These are phyloP conservation scores for Leptographium flavum DNA, from an alignment of 2,329 filamentous ascomycete species.

Conservation along the genomic window DNA sequence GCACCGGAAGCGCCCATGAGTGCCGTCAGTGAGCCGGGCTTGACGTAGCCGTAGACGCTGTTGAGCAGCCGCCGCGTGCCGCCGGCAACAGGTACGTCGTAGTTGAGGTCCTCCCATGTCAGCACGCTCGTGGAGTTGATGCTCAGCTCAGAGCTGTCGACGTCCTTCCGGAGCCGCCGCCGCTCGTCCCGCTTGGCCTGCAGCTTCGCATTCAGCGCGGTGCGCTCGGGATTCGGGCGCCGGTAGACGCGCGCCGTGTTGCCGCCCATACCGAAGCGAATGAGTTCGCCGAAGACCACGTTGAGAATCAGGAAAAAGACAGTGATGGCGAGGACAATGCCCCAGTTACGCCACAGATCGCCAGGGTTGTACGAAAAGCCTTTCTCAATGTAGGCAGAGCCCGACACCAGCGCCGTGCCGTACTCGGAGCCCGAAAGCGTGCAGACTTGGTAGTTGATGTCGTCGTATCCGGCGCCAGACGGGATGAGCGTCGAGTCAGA, in stretches of 20 bases:
- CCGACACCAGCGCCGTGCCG: constrained; percentile 49
- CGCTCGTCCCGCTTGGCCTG: constrained; percentile 42
- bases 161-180: constrained; percentile 29
- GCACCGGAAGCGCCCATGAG: constrained; percentile 77
- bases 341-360: constrained; percentile 72
- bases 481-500: constrained; percentile 55
- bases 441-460: constrained; percentile 67
- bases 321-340: constrained; percentile 65
- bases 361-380: constrained; percentile 52
- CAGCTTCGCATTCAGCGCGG: constrained; percentile 50
- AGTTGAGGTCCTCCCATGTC: constrained; percentile 78
- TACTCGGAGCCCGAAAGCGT: constrained; percentile 58
- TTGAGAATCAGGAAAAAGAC: constrained; percentile 63
- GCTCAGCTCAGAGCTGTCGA: constrained; percentile 33
- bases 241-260: constrained; percentile 66
- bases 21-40: constrained; percentile 60
- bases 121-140: constrained; percentile 53
- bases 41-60: constrained; percentile 52
- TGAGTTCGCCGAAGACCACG: constrained; percentile 61
- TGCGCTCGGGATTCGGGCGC: constrained; percentile 53
- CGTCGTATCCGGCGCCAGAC: constrained; percentile 50
- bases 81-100: constrained; percentile 49
- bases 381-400: constrained; percentile 52
- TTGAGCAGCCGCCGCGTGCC: constrained; percentile 41
- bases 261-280: constrained; percentile 69